A percentile compares a stretch with the other conserved stretches of the same genome.
phyloP scores from a whole-genome alignment of 805 yeast genomes.

The Metschnikowia reukaufii region DNA sequence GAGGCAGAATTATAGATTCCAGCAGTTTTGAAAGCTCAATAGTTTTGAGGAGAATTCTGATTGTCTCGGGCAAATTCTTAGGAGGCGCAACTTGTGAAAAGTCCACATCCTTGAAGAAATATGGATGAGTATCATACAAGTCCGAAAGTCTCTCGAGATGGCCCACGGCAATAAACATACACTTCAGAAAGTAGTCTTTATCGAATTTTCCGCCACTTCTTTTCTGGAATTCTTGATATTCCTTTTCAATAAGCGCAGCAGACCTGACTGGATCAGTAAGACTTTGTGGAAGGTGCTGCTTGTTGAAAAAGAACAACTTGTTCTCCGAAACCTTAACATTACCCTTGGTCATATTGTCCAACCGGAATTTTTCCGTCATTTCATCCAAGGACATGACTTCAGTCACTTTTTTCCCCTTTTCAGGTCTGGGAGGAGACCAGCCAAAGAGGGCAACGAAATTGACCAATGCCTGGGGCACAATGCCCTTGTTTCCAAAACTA shows the following conservation, averaged over 20 bases:
- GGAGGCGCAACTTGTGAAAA: conserved; percentile 25
- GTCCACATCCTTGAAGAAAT: conserved; percentile 44
- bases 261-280: conserved; percentile 40
- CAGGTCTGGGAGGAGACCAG: conserved; percentile 79
- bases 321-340: conserved; percentile 86
- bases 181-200: conserved; percentile 34
- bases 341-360: conserved; percentile 83
- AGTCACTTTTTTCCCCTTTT: conserved; percentile 45
- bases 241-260: conserved; percentile 35
- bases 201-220: conserved; percentile 17
- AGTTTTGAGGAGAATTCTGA: conserved; percentile 19
- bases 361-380: conserved; percentile 54
- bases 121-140: conserved; percentile 45
- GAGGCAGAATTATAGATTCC: conserved; percentile 3
- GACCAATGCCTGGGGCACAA: conserved; percentile 81
- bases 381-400: conserved; percentile 56
- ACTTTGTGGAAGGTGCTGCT: conserved; percentile 54
- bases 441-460: conserved; percentile 91
- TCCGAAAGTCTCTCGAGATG: conserved; percentile 57
- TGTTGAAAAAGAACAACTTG: conserved; percentile 77
- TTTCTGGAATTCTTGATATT: conserved; percentile 21
- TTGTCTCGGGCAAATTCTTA: conserved; percentile 5
- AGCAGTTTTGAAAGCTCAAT: conserved; percentile 13
- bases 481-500: conserved; percentile 57
- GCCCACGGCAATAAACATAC: conserved; percentile 47